Base-by-base conservation (phyloP, 2,329 filamentous ascomycete species). In the Penicillium sp. region DNA sequence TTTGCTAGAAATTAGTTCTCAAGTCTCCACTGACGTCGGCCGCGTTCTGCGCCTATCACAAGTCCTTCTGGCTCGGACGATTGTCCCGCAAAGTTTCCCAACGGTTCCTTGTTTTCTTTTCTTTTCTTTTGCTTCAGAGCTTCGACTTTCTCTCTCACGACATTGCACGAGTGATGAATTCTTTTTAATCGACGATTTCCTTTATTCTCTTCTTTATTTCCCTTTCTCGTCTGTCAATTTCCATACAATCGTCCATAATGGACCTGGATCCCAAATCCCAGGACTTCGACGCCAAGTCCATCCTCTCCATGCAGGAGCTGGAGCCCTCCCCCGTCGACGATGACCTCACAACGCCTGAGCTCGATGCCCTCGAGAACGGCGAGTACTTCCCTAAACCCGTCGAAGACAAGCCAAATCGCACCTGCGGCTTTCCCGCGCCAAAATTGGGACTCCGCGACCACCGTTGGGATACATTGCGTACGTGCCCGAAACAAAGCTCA, bases 311-410 rank as follows among this genome's bases (percentile, higher is more conserved):
- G 59, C 83, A 89, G 54, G 87, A 94, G 71, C 81, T 97, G 62
- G 92, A 96, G 55, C 93, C 93, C 3, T 87, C 88, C 22, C 93
- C 92, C 0, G 91, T 96, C 45, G 89, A 88, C 55, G 82, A 87
- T 58, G 75, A 73, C 42, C 50, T 39, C 25, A 34, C 50, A 20
- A 69, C 67, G 15, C 68, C 70, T 49, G 76, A 82, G 55, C 68
- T 76, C 34, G 82, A 87, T 60, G 81, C 83, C 59, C 68, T 76
- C 35, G 82, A 87, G 60, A 81, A 83, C 57, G 84, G 79, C 61
- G 75, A 76, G 50, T 84, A 84, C 63, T 76, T 74, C 59, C 65
- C 69, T 63, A 63, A 71, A 68, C 53, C 67, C 1, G 55, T 62
- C 48, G 65, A 61, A 38, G 58, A 63, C 11, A 54, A 62, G 20